Percentiles rank a stretch among this genome's conserved stretches.
Evolutionary conservation across 768 basidiomycete species (phyloP).

Genomic region (Tricholoma bakamatsutake): DNA sequence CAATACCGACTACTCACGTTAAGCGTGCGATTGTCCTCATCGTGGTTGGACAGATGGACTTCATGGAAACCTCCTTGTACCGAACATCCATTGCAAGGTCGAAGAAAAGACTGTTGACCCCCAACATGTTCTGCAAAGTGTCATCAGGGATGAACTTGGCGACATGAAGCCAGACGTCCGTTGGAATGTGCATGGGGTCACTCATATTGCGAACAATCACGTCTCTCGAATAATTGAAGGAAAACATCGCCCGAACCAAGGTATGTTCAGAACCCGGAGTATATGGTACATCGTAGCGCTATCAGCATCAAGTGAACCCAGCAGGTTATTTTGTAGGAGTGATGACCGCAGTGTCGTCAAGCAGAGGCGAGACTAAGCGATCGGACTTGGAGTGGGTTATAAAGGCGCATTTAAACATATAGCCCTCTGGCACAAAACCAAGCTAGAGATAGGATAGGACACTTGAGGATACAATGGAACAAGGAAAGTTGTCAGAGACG

Average conservation of each 20-base stretch:
- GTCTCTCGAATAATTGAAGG: background rate
- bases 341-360: no score
- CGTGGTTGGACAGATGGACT: slow-evolving; percentile 15
- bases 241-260: background rate
- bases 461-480: no score
- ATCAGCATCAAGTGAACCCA: background rate
- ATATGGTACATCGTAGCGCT: background rate
- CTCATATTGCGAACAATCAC: slow-evolving; percentile 3
- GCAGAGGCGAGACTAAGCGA: no score
- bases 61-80: slow-evolving; percentile 22
- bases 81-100: slow-evolving; percentile 24
- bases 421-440: no score
- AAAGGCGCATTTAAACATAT: no score
- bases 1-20: slow-evolving; percentile 11
- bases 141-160: slow-evolving; percentile 23
- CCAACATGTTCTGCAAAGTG: slow-evolving; percentile 18
- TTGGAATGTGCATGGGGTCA: slow-evolving; percentile 18
- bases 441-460: no score
- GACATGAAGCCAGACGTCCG: slow-evolving; percentile 29
- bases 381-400: no score
- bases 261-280: background rate
- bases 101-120: slow-evolving; percentile 28
- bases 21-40: slow-evolving; percentile 15
- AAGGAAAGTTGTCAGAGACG: no score
- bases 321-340: no score